Evolutionary conservation across 768 basidiomycete species (phyloP), one percentile per base, ranked within the genome.

Genomic region (Steccherinum ochraceum): DNA sequence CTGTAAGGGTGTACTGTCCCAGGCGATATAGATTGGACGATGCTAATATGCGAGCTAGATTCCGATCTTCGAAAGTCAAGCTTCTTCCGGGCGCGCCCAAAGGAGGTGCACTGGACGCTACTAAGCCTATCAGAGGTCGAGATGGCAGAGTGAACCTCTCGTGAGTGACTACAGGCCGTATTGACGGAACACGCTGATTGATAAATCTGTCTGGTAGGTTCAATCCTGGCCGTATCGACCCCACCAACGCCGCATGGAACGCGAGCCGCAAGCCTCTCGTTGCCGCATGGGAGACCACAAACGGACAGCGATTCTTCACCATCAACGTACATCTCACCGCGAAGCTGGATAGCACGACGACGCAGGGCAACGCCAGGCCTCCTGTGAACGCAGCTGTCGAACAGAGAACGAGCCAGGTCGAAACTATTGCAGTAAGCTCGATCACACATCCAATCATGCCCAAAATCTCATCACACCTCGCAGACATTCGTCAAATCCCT

Each of bases 171-270:
- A n/a, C 12, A 46, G 2, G 50, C 47, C 39, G 7, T 21, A 42
- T 1, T 7, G 20, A 16, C 39, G 30, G 4, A 12, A 24, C 23
- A 41, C 18, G 23, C n/a, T 16, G 35, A n/a, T 50, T 25, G 18
- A 52, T 25, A 12, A 18, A 35, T 19, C 42, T 7, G 35, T 50
- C 21, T 40, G 45, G 13, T 49, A 83, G 81, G 53, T 73, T 77
- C 58, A 82, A 84, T 57, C 82, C 81, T 24, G 80, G 80, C 20
- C 78, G 80, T 35, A 77, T 84, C 46, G 79, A 82, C 47, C 81
- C 82, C 7, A 74, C 69, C 19, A 80, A 78, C 57, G 51, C 61
- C 11, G 78, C 76, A 2, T 83, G 81, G 80, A 62, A 65, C 18
- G 60, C 67, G 21, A 78, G 76, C 24, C 72, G 81, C 40, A 83